Conservation (phyloP, 2,329 filamentous ascomycete species). For the Cadophora sp. region DNA sequence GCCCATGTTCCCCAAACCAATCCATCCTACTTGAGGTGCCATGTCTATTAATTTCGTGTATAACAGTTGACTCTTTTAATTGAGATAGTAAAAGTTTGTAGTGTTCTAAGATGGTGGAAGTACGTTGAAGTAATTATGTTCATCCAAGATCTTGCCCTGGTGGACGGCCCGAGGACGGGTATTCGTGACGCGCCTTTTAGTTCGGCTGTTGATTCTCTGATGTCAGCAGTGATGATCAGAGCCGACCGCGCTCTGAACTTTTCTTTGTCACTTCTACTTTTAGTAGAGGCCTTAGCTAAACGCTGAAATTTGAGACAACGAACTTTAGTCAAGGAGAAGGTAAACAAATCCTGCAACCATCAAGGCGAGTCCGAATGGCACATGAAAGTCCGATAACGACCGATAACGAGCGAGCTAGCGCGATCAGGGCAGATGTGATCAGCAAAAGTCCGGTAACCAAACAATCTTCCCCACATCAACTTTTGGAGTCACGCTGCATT, state of each 20-base stretch:
- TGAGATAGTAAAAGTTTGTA: background rate
- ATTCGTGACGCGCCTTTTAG: background rate
- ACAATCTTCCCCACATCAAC: constrained; percentile 22
- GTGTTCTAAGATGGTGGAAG: background rate
- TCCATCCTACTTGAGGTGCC: constrained; percentile 72
- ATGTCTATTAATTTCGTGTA: constrained; percentile 46
- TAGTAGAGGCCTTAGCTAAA: no score
- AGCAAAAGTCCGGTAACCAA: constrained; percentile 13
- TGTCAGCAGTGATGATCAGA: background rate
- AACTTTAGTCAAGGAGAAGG: background rate
- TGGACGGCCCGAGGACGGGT: background rate
- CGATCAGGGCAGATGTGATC: constrained; percentile 18
- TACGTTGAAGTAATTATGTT: background rate
- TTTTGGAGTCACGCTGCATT: constrained; percentile 15
- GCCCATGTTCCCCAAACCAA: constrained; percentile 90
- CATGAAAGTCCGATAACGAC: background rate
- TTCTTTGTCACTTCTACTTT: constrained; percentile 1
- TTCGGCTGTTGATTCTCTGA: constrained; percentile 9
- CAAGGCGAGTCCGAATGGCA: background rate
- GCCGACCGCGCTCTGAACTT: background rate
- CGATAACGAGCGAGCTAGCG: constrained; percentile 20
- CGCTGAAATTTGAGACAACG: background rate
- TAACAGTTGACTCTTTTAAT: background rate
- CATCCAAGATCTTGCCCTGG: background rate
- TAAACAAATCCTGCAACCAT: background rate